These are phyloP conservation scores for Eucalyptus tenuipes DNA, from an alignment of 345 rosid genomes.

Conservation along the genomic window DNA sequence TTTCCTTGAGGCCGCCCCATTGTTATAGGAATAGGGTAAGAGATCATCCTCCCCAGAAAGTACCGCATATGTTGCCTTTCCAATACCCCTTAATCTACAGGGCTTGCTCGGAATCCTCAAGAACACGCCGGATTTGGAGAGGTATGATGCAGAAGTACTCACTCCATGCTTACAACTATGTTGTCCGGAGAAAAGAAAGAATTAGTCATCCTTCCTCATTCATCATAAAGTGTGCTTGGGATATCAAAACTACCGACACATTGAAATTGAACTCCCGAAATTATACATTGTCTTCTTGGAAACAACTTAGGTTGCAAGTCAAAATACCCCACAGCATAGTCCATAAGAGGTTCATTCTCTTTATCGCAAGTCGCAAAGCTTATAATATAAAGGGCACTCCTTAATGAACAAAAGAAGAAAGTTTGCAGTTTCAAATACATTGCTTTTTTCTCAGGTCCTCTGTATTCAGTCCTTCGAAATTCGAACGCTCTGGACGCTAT, in stretches of 20 bases:
- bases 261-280: background rate
- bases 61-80: conserved; percentile 20
- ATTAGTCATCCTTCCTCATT: background rate
- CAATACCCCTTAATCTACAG: conserved; percentile 6
- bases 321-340: background rate
- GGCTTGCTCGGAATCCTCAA: background rate
- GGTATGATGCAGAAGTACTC: conserved; percentile 1
- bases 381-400: background rate
- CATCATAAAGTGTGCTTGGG: background rate
- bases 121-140: background rate
- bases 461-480: background rate
- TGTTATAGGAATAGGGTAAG: conserved; percentile 16
- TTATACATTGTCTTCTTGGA: background rate
- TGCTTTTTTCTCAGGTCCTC: background rate
- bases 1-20: conserved; percentile 6
- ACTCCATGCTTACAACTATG: conserved; percentile 1
- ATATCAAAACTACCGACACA: background rate
- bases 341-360: background rate
- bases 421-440: background rate
- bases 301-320: background rate
- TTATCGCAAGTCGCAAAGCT: background rate
- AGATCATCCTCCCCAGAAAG: conserved; percentile 31
- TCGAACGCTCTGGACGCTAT: background rate
- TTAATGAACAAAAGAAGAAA: background rate
- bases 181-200: background rate